phyloP scores from a whole-genome alignment of 2,329 filamentous ascomycete species.

The Zymoseptoria brevis region DNA sequence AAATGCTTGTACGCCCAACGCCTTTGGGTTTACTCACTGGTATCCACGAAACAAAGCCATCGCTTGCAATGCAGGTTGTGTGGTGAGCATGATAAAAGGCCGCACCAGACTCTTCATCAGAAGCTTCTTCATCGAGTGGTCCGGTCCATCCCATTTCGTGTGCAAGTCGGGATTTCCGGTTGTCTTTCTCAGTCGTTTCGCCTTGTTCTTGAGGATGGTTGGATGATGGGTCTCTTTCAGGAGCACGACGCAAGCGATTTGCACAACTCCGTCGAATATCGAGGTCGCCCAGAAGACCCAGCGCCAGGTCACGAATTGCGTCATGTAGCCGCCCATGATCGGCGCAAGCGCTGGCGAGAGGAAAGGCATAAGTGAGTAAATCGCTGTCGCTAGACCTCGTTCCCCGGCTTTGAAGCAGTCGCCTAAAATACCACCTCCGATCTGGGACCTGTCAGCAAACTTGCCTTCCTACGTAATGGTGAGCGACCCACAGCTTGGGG shows the following conservation, averaged over 20 bases:
- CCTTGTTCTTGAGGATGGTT: constrained; percentile 51
- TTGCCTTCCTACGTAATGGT: constrained; percentile 6
- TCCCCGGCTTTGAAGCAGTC: constrained; percentile 26
- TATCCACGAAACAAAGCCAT: constrained; percentile 20
- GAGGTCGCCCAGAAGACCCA: constrained; percentile 84
- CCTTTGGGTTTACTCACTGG: neutral
- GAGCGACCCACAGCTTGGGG: constrained; percentile 21
- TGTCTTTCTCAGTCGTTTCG: constrained; percentile 41
- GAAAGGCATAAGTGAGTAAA: constrained; percentile 26
- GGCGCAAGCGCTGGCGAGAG: constrained; percentile 41
- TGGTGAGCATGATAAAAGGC: constrained; percentile 22
- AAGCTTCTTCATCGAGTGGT: constrained; percentile 18
- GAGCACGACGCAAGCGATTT: constrained; percentile 61
- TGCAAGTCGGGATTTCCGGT: constrained; percentile 18
- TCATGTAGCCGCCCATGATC: constrained; percentile 56
- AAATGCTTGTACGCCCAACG: too few relatives aligned
- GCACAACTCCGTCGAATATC: constrained; percentile 61
- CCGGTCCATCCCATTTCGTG: constrained; percentile 19
- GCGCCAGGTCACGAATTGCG: constrained; percentile 58
- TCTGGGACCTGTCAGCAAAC: constrained; percentile 6
- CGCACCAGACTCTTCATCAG: constrained; percentile 20
- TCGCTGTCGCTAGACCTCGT: constrained; percentile 23
- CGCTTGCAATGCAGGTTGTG: constrained; percentile 18
- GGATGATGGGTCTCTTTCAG: constrained; percentile 57
- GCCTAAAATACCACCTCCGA: constrained; percentile 24